phyloP scores from a whole-genome alignment of 495 filamentous ascomycete species.

The Umbilicaria muhlenbergii region DNA sequence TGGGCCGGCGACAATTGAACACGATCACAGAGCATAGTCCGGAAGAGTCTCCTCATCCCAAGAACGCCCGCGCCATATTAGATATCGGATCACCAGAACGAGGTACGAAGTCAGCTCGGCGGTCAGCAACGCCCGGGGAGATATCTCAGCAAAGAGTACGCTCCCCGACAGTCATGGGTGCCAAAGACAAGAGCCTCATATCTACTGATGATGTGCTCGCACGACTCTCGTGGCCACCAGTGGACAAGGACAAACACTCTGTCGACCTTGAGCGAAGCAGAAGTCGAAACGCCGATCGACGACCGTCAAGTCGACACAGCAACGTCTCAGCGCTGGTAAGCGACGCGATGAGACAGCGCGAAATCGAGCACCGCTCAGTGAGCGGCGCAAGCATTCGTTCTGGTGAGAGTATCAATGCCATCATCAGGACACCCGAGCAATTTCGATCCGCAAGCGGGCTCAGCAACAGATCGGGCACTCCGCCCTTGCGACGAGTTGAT shows the following conservation, averaged over 20 bases:
- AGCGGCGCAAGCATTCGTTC: conserved; percentile 32
- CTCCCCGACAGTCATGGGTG: background rate
- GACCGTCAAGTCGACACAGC: conserved; percentile 12
- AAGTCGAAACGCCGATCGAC: conserved; percentile 13
- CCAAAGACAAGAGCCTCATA: conserved; percentile 12
- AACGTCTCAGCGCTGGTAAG: conserved; percentile 20
- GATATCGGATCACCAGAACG: conserved; percentile 20
- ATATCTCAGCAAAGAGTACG: conserved; percentile 7
- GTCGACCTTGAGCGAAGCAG: conserved; percentile 18
- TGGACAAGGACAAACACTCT: conserved; percentile 26
- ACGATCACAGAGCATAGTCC: conserved; percentile 25
- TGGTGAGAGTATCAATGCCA: conserved; percentile 24
- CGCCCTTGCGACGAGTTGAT: conserved; percentile 54
- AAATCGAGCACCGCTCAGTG: conserved; percentile 17
- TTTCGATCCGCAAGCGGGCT: conserved; percentile 43
- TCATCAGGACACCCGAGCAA: conserved; percentile 37
- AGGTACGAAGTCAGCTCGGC: conserved; percentile 16
- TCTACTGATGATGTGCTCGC: conserved; percentile 37
- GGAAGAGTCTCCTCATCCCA: conserved; percentile 20
- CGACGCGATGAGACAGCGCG: conserved; percentile 10
- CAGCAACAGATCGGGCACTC: conserved; percentile 37
- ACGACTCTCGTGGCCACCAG: conserved; percentile 32
- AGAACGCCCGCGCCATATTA: conserved; percentile 12
- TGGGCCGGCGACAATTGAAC: conserved; percentile 16
- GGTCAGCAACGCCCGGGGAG: conserved; percentile 13